Percentiles rank a stretch among this genome's conserved stretches.
Conservation (phyloP, 495 filamentous ascomycete species). For the Aspergillus heteromorphus region DNA sequence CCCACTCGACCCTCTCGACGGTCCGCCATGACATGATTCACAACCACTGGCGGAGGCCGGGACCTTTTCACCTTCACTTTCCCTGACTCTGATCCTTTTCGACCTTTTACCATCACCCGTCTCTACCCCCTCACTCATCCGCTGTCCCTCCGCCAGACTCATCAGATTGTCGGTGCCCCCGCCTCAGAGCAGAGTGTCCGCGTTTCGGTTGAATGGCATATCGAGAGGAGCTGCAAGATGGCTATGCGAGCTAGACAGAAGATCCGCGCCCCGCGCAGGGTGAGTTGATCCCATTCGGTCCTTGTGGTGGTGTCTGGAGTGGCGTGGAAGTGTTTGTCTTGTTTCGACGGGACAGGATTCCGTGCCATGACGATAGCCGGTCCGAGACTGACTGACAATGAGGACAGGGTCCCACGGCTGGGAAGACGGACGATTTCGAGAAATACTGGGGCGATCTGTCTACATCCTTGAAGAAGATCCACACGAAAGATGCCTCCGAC, state of each 20-base stretch:
- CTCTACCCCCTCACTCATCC: too few species aligned
- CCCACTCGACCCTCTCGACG: background rate
- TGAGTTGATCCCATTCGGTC: constrained; percentile 35
- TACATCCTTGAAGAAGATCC: constrained; percentile 74
- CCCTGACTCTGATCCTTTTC: too few species aligned
- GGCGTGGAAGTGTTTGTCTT: background rate
- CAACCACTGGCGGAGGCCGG: background rate
- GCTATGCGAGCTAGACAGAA: constrained; percentile 61
- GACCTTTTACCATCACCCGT: too few species aligned
- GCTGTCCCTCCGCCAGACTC: too few species aligned
- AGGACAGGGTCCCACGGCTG: constrained; percentile 49
- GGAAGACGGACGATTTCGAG: constrained; percentile 69
- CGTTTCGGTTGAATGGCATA: constrained; percentile 11
- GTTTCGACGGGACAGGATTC: background rate
- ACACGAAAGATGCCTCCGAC: constrained; percentile 82
- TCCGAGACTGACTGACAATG: background rate
- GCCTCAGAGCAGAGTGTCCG: background rate
- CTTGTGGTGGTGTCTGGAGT: background rate
- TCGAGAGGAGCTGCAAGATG: constrained; percentile 38
- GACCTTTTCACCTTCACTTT: too few species aligned
- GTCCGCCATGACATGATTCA: background rate
- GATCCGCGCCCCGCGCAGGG: constrained; percentile 67
- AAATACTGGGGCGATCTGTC: constrained; percentile 69
- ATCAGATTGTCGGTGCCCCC: constrained; percentile 11
- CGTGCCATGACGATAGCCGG: background rate